Percentiles rank a stretch among this genome's conserved stretches.
Evolutionary conservation across 2,329 filamentous ascomycete genomes (phyloP).

Genomic region (Drechslerella coelobrocha): DNA sequence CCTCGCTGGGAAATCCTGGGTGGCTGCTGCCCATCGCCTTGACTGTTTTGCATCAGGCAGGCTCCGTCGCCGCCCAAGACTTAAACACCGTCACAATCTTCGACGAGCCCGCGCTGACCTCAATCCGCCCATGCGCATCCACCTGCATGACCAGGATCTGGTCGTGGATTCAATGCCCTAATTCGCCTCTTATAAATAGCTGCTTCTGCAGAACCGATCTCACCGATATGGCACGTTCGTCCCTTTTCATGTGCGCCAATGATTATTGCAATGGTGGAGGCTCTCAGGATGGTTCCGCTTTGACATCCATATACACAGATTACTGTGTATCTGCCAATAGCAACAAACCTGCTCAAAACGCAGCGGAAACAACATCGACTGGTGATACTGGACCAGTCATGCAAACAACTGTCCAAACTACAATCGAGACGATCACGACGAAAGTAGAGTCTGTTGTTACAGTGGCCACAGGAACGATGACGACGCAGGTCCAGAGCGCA

Average conservation of each 20-base stretch:
- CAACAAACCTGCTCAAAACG: constrained; percentile 7
- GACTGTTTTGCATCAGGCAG: too few relatives aligned
- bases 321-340: constrained; percentile 15
- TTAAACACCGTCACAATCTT: constrained; percentile 22
- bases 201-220: constrained; percentile 42
- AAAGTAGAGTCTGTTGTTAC: constrained; percentile 15
- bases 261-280: constrained; percentile 13
- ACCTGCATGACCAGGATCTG: constrained; percentile 8
- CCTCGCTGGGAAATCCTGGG: too few relatives aligned
- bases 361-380: constrained; percentile 3
- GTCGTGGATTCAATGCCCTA: constrained; percentile 12
- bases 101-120: background rate
- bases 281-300: constrained; percentile 5
- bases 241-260: background rate
- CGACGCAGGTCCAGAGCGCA: constrained; percentile 18
- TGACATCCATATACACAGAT: constrained; percentile 23
- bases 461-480: constrained; percentile 17
- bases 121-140: constrained; percentile 21
- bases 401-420: constrained; percentile 17
- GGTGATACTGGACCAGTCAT: background rate
- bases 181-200: constrained; percentile 8
- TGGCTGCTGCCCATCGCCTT: too few relatives aligned
- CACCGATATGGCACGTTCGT: constrained; percentile 18
- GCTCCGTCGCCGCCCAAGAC: constrained; percentile 1
- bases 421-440: constrained; percentile 23